phyloP scores from a whole-genome alignment of 2,329 filamentous ascomycete species.

The Chalara sp. region DNA sequence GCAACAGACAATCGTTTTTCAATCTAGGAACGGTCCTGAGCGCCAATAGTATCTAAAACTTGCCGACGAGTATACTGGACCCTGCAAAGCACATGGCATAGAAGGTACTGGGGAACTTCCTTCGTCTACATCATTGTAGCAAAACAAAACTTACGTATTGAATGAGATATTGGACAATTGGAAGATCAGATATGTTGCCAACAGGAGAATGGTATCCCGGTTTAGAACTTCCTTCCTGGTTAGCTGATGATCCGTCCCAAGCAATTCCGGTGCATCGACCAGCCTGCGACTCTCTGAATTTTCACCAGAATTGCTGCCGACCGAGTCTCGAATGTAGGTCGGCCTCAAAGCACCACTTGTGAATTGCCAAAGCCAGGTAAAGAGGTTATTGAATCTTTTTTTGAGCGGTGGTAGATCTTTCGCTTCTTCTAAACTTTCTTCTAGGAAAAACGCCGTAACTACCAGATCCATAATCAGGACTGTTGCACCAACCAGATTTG shows the following conservation, averaged over 20 bases:
- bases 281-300: slow-evolving; percentile 32
- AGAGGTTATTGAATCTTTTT: slow-evolving; percentile 50
- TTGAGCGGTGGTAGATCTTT: slow-evolving; percentile 53
- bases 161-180: slow-evolving; percentile 88
- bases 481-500: slow-evolving; percentile 71
- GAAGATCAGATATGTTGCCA: slow-evolving; percentile 85
- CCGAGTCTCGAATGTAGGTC: slow-evolving; percentile 44
- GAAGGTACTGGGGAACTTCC: slow-evolving; percentile 70
- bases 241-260: slow-evolving; percentile 39
- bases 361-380: slow-evolving; percentile 66
- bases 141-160: background rate
- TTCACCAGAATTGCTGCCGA: slow-evolving; percentile 32
- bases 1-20: too few species aligned
- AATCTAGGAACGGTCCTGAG: too few species aligned
- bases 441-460: slow-evolving; percentile 71
- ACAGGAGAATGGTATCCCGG: slow-evolving; percentile 72
- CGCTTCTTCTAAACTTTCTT: slow-evolving; percentile 74
- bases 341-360: slow-evolving; percentile 47
- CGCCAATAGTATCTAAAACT: too few species aligned
- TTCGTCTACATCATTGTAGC: too few species aligned
- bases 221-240: slow-evolving; percentile 60
- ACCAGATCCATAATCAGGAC: slow-evolving; percentile 68
- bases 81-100: slow-evolving; percentile 57
- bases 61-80: too few species aligned
- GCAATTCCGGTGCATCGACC: slow-evolving; percentile 27